A percentile compares a stretch with the other conserved stretches of the same genome.
Evolutionary conservation across 768 basidiomycete species (phyloP).

Genomic region (Tylopilus felleus): DNA sequence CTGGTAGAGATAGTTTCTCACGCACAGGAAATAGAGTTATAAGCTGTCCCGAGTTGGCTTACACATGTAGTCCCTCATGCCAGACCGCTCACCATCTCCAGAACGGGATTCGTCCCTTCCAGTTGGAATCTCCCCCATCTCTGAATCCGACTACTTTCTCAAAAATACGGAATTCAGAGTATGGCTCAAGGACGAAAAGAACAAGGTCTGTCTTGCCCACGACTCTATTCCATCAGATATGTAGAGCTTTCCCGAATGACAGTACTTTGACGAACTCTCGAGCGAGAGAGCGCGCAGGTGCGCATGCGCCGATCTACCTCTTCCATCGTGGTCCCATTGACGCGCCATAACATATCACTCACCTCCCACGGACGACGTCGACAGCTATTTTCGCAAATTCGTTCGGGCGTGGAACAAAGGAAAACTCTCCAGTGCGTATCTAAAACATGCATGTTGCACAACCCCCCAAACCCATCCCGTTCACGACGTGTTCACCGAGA

Average conservation of each 20-base stretch:
- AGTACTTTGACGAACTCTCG: slow-evolving; percentile 70
- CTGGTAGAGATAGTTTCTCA: no score
- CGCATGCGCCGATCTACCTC: slow-evolving; percentile 17
- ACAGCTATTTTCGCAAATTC: slow-evolving; percentile 90
- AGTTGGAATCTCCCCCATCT: slow-evolving; percentile 56
- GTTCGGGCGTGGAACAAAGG: slow-evolving; percentile 89
- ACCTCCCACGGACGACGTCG: neutral
- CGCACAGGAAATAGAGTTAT: no score
- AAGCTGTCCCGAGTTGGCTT: neutral
- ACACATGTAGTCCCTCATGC: neutral
- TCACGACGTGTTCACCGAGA: neutral
- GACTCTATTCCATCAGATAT: neutral
- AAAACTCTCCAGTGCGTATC: slow-evolving; percentile 53
- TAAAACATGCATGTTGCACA: no score
- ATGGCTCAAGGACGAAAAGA: slow-evolving; percentile 79
- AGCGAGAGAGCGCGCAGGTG: slow-evolving; percentile 79
- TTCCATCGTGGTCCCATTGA: slow-evolving; percentile 17
- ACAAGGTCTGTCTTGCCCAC: slow-evolving; percentile 41
- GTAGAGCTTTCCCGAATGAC: neutral
- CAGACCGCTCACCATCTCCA: neutral
- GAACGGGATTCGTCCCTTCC: slow-evolving; percentile 40
- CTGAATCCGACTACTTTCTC: slow-evolving; percentile 84
- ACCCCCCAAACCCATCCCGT: neutral
- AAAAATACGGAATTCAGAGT: slow-evolving; percentile 83
- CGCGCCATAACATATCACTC: neutral